Conservation (phyloP, 2,329 filamentous ascomycete species). For the Aspergillus sp. region DNA sequence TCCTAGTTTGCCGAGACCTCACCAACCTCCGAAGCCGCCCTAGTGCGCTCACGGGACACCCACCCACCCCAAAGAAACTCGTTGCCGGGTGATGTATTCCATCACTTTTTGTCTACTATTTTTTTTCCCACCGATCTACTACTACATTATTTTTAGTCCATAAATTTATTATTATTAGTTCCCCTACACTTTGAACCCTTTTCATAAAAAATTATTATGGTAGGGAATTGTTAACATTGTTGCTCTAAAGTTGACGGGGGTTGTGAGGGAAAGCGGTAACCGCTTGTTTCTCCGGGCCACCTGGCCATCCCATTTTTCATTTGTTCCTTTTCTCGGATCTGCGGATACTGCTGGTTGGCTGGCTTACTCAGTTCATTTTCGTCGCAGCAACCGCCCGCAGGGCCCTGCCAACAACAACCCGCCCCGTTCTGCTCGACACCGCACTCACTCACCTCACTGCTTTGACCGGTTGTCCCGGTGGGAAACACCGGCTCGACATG, state of each 20-base stretch:
- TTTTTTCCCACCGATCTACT: not conserved
- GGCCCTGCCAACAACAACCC: slow-evolving; percentile 5
- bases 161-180: not conserved
- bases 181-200: not conserved
- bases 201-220: not conserved
- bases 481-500: slow-evolving; percentile 3
- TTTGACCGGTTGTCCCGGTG: slow-evolving; percentile 9
- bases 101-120: not conserved
- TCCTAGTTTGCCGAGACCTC: slow-evolving; percentile 41
- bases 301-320: slow-evolving; percentile 30
- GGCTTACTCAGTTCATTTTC: slow-evolving; percentile 39
- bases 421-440: not conserved
- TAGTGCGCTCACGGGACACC: slow-evolving; percentile 34
- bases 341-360: slow-evolving; percentile 34
- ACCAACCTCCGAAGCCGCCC: slow-evolving; percentile 42
- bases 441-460: not conserved
- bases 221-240: not conserved
- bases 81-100: slow-evolving; percentile 1
- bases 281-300: slow-evolving; percentile 26
- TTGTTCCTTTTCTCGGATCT: slow-evolving; percentile 35
- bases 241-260: not conserved
- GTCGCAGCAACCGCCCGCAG: slow-evolving; percentile 35
- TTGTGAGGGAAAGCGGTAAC: no score
- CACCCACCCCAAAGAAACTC: slow-evolving; percentile 14
- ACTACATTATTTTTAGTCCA: not conserved